A percentile compares a stretch with the other conserved stretches of the same genome.
Conservation (phyloP, 495 filamentous ascomycete genomes). For the Tuber brumale region DNA sequence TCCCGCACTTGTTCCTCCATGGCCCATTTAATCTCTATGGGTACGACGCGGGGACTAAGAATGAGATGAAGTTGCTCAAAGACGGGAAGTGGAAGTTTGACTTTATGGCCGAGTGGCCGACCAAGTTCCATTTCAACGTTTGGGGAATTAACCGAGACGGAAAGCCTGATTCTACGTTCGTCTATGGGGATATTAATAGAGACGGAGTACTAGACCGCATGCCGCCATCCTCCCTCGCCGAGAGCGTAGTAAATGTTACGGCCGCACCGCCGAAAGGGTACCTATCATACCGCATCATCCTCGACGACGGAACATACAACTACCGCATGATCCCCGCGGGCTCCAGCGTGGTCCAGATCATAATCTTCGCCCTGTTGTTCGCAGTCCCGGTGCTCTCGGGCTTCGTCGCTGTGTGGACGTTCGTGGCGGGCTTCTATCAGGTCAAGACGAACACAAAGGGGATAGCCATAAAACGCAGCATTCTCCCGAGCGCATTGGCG, state of each 20-base stretch:
- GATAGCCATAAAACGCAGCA: conserved; percentile 40
- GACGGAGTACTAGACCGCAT: conserved; percentile 59
- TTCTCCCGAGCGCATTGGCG: conserved; percentile 44
- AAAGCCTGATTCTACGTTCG: conserved; percentile 54
- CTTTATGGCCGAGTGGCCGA: conserved; percentile 61
- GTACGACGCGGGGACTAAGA: conserved; percentile 58
- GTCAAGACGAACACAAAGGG: conserved; percentile 67
- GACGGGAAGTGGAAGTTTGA: conserved; percentile 57
- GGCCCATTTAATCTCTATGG: conserved; percentile 64
- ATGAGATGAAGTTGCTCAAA: conserved; percentile 50
- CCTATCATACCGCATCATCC: conserved; percentile 52
- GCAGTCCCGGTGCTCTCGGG: conserved; percentile 53
- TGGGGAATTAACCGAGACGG: conserved; percentile 66
- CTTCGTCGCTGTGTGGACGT: conserved; percentile 51
- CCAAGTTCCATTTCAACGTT: conserved; percentile 57
- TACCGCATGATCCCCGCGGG: conserved; percentile 54
- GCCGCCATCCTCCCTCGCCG: conserved; percentile 54
- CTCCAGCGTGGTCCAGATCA: conserved; percentile 53
- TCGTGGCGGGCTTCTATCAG: conserved; percentile 61
- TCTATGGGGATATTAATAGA: conserved; percentile 57
- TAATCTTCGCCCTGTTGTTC: conserved; percentile 54
- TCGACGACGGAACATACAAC: conserved; percentile 53
- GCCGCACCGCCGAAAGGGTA: conserved; percentile 51
- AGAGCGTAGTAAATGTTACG: conserved; percentile 58
- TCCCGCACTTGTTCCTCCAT: conserved; percentile 61